Evolutionary conservation across 345 rosid species (phyloP), one percentile per base, ranked within the genome.

Genomic region (Balakata baccata): DNA sequence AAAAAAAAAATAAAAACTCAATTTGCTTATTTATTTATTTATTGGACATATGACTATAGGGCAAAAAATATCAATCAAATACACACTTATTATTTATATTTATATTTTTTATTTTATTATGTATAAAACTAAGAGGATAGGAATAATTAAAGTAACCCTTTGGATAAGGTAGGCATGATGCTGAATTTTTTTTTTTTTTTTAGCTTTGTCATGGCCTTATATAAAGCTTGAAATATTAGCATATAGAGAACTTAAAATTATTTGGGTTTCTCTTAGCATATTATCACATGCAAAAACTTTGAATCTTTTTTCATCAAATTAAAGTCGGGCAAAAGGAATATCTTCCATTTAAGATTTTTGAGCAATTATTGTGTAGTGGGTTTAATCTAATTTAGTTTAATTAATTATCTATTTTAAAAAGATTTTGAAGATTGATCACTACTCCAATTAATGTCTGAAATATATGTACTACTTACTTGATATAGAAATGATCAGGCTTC

Each of bases 201-300:
- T n/a, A 2, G 34, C 34, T 64, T n/a, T 9, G 22, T n/a, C 6
- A 51, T 66, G 11, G 20, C 37, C 22, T 61, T 22, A 7, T 18
- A 62, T 18, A 58, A 16, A 23, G 38, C 62, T 58, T 22, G 25
- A 58, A 58, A 58, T 23, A 12, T 63, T n/a, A 17, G 67, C 13
- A 64, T 6, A 62, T 7, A 37, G 34, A 29, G 34, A 29, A 3
- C 8, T 45, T 47, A 18, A 14, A 47, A 46, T 0, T 62, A 37
- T 62, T 6, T 41, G 41, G 41, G 43, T 14, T 62, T 29, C 53
- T 71, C 29, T 49, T 29, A 29, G 67, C 74, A 49, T 71, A 71
- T 43, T 71, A 60, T 71, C 74, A 59, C 52, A 46, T 60, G 52
- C 16, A 14, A 25, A 12, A 29, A 5, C 5, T 71, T 71, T 29